Conservation (phyloP, 169 alveolate genomes). For the Amoebophrya sp. region DNA sequence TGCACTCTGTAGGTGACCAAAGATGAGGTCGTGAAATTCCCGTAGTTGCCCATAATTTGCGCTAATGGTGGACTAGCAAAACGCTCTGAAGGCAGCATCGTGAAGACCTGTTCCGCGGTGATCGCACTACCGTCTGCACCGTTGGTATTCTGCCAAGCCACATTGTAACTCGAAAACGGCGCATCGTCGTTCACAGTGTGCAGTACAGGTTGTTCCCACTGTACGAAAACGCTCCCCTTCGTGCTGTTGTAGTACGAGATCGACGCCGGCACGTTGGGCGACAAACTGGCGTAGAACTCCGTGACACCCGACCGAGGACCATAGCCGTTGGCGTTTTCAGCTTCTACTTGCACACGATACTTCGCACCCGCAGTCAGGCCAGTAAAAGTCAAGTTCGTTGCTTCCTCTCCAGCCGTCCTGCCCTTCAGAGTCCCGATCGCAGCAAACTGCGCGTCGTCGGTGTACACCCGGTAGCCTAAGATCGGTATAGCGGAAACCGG, state of each 20-base stretch:
- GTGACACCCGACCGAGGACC: background rate
- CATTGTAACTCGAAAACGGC: background rate
- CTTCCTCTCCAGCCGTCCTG: background rate
- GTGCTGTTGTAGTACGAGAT: background rate
- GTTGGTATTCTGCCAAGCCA: background rate
- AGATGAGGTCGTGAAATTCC: background rate
- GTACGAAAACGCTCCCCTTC: background rate
- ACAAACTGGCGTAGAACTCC: background rate
- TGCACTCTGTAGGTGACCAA: background rate
- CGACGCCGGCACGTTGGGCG: background rate
- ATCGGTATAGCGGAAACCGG: background rate
- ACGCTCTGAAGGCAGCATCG: background rate
- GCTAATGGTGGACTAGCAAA: background rate
- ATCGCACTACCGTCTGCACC: background rate
- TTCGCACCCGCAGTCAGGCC: slow-evolving; percentile 8
- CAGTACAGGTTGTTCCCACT: slow-evolving; percentile 6
- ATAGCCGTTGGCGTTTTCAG: slow-evolving; percentile 28
- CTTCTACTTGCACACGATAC: slow-evolving; percentile 29
- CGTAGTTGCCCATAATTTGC: background rate
- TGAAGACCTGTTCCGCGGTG: background rate
- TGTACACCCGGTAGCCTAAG: background rate
- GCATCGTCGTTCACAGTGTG: background rate
- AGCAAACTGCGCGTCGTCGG: background rate
- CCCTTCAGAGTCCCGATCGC: background rate
- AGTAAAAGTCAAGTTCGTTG: background rate